Percentiles rank a stretch among this genome's conserved stretches.
These are phyloP conservation scores for Canavalia gladiata DNA, from an alignment of 306 rosid species.

Conservation along the genomic window DNA sequence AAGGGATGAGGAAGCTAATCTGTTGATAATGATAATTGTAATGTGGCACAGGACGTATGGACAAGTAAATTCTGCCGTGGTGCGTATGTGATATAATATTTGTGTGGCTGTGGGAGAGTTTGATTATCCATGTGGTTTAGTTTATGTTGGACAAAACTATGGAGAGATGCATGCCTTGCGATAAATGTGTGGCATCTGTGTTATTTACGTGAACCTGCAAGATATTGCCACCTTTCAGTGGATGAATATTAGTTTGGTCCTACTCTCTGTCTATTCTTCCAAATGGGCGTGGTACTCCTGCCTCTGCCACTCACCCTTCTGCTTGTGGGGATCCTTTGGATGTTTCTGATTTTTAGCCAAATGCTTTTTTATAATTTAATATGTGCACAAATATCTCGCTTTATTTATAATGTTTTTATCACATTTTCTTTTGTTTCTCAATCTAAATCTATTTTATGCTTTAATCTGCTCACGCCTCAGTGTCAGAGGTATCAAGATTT, in stretches of 20 bases:
- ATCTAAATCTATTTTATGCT: background rate
- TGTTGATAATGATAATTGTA: slow-evolving; percentile 2
- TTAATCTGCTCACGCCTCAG: too few species aligned
- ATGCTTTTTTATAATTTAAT: background rate
- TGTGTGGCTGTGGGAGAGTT: slow-evolving; percentile 39
- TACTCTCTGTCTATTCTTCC: background rate
- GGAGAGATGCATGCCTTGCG: slow-evolving; percentile 22
- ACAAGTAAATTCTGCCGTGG: background rate
- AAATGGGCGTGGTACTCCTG: background rate
- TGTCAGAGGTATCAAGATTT: background rate
- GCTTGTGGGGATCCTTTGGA: background rate
- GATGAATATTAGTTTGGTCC: background rate
- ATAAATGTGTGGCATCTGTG: slow-evolving; percentile 41
- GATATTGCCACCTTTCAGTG: background rate
- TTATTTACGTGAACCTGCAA: slow-evolving; percentile 45
- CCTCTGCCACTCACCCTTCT: background rate
- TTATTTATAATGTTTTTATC: too few species aligned
- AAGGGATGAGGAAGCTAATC: background rate
- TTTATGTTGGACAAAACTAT: background rate
- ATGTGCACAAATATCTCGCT: background rate
- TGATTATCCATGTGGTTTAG: slow-evolving; percentile 28
- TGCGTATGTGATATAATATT: background rate
- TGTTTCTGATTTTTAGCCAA: background rate
- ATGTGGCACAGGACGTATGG: background rate
- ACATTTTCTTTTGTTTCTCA: background rate